Evolutionary conservation across 2,329 filamentous ascomycete genomes (phyloP), one percentile per base, ranked within the genome.

Genomic region (Arthrobotrys sphaeroides): DNA sequence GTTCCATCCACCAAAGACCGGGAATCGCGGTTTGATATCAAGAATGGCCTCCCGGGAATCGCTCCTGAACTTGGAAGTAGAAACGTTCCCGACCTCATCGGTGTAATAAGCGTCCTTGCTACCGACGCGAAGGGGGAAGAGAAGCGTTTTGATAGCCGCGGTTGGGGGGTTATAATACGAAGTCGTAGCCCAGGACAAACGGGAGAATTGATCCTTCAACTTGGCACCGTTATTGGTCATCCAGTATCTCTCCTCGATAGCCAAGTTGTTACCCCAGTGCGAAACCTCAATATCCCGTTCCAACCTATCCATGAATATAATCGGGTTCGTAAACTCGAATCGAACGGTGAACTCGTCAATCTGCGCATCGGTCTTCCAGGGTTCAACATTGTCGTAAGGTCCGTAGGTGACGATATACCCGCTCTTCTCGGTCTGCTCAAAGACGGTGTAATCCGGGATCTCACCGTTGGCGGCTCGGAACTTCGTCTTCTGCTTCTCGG

Each of bases 1-100:
- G 83, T 96, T 97, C 95, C 95, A 99, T 75, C 92, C 93, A 74
- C 95, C 95, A 80, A 97, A 99, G 22, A 99, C 83, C n/a, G 95
- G 95, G 83, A 96, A 99, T 61, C 95, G 89, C 18, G 95, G 95
- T 86, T 94, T 95, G 77, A 97, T 86, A 83, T 97, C 94, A 26
- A 99, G 87, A 43, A 90, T 85, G n/a, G 92, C 90, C 83, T 94
- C 91, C 20, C 91, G 89, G 81, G 87, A 88, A 82, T 88, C 91
- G 78, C 86, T 89, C 77, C 94, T 88, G 87, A 96, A 99, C 77
- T 88, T 88, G 67, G 93, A 97, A 0, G 95, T 99, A 26, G 94
- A 96, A 28, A 99, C 93, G 81, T 99, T 99, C 79, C 95, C 95
- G 81, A 99, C 96, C 80, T 93, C 91, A 82, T 99, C 95, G 59